Evolutionary conservation across 164 flowering plant species (phyloP), one percentile per base, ranked within the genome.

Genomic region (Buxus sempervirens): DNA sequence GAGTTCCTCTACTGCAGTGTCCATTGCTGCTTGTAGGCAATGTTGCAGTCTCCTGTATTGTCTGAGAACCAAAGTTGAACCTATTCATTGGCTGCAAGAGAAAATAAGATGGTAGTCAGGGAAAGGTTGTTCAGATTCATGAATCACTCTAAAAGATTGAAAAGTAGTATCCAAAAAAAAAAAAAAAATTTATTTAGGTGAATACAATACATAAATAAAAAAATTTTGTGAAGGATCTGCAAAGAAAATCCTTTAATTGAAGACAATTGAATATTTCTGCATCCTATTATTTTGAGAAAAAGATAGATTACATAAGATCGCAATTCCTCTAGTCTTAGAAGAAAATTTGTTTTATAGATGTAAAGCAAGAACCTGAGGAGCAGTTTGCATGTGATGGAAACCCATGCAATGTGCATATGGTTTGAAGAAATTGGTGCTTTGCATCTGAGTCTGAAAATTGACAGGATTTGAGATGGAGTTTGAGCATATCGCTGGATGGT

Each of bases 81-180:
- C 81, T 73, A 75, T 82, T 82, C 73, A 76, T 75, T 10, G 82
- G 77, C 90, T 86, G 81, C 79, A 79, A 73, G 61, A 72, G 4
- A 36, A 70, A 64, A 2, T 38, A 38, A 36, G 10, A 48, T 16
- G 41, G 57, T 23, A 51, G 54, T 73, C 58, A 68, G 63, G 21
- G 8, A 63, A n/a, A n/a, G n/a, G n/a, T n/a, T n/a, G n/a, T n/a
- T n/a, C n/a, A n/a, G n/a, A n/a, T n/a, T n/a, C 6, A 58, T 21
- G 56, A 8, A 26, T 6, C 10, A 27, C 27, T 53, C 21, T 0
- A 67, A n/a, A n/a, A n/a, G n/a, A n/a, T n/a, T n/a, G n/a, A n/a
- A n/a, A n/a, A n/a, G n/a, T n/a, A n/a, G n/a, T n/a, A n/a, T n/a
- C n/a, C n/a, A n/a, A n/a, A n/a, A n/a, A n/a, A n/a, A n/a, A n/a